Conservation (phyloP, 2,329 filamentous ascomycete genomes). For the Trichoderma hamatum region DNA sequence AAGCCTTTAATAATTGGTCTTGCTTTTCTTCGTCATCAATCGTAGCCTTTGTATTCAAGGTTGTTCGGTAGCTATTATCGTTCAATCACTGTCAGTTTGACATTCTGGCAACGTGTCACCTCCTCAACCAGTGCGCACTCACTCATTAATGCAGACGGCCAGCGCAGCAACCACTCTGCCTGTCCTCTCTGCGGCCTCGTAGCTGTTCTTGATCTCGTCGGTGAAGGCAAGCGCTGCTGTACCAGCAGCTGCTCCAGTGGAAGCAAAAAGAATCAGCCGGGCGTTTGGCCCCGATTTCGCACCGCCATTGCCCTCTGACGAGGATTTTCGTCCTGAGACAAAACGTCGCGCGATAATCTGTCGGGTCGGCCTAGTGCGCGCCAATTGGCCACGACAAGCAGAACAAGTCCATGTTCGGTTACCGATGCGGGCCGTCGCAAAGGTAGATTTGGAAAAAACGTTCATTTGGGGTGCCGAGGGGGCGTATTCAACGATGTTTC, state of each 20-base stretch:
- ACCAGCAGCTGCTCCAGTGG: slow-evolving; percentile 53
- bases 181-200: slow-evolving; percentile 74
- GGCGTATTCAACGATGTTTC: slow-evolving; percentile 22
- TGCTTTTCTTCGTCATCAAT: slow-evolving; percentile 65
- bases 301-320: slow-evolving; percentile 32
- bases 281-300: slow-evolving; percentile 33
- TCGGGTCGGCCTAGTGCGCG: slow-evolving; percentile 38
- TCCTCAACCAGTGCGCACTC: slow-evolving; percentile 62
- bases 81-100: background rate
- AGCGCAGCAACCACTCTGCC: slow-evolving; percentile 77
- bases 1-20: slow-evolving; percentile 71
- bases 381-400: slow-evolving; percentile 48
- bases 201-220: slow-evolving; percentile 75
- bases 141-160: slow-evolving; percentile 84
- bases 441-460: slow-evolving; percentile 44
- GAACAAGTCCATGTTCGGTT: slow-evolving; percentile 52
- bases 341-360: slow-evolving; percentile 36
- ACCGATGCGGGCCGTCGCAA: slow-evolving; percentile 44
- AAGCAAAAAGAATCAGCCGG: slow-evolving; percentile 51
- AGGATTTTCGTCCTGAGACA: slow-evolving; percentile 35
- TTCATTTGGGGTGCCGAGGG: slow-evolving; percentile 44
- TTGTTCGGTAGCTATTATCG: slow-evolving; percentile 74
- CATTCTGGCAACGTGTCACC: background rate
- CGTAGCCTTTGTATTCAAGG: slow-evolving; percentile 70
- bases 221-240: slow-evolving; percentile 57